Base-by-base conservation (phyloP, 2,329 filamentous ascomycete genomes). In the Exophiala oligosperma region DNA sequence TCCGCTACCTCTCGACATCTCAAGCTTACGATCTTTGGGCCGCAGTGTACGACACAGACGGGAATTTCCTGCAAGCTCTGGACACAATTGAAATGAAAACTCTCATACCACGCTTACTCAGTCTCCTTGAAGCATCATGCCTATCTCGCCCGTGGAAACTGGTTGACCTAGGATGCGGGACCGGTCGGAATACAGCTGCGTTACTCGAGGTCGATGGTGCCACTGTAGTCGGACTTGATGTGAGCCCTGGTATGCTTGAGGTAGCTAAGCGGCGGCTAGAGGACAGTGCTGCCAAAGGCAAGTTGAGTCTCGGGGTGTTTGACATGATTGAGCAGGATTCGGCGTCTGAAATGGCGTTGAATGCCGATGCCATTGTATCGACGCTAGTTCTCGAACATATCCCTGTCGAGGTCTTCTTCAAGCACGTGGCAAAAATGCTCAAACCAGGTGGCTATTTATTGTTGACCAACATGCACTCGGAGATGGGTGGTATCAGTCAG, bases 391-490 rank as follows among this genome's bases (percentile, higher is more conserved):
- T 88, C 8, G 86, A 89, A 68, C 86, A 89, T 70, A 73, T 88
- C 2, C 81, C 84, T 0, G 4, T 63, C 0, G 62, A 70, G 0
- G 82, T 78, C 66, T 88, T 87, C 72, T 88, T 88, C 69, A 52
- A 64, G 2, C 77, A 78, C 0, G 75, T 79, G 0, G 65, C 74
- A 1, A 63, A 66, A 9, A 70, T 82, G 1, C 69, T 88, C 14
- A 65, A 63, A 2, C 72, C 74, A 0, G 77, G 77, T 0, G 84
- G 81, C 0, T 70, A 79, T 49, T 71, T 86, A 4, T 72, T 88
- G 8, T 66, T 88, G n/a, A 88, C 84, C 0, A 88, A 88, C 66
- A 89, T 89, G 86, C 86, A 89, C 68, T 71, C 77, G 1, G 81
- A 87, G 2, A 88, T 88, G 84, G 65, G 66, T 12, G 46, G 26